Conservation (phyloP, 2,329 filamentous ascomycete species). For the Colletotrichum acutatum region DNA sequence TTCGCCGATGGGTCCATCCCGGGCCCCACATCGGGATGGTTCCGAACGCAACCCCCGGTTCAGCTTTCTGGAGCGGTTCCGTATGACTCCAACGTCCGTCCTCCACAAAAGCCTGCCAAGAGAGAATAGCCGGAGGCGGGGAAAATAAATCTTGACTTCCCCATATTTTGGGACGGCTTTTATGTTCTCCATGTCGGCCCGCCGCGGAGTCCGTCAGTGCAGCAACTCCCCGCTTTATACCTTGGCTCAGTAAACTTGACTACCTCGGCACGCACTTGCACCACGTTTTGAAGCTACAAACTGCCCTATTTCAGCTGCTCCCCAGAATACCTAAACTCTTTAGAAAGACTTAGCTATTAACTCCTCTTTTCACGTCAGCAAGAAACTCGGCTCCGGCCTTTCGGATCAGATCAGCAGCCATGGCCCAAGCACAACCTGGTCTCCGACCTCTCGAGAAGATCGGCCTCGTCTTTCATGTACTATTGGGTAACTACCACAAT, state of each 20-base stretch:
- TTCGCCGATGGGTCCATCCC: background rate
- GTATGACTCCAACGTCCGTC: background rate
- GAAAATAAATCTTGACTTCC: background rate
- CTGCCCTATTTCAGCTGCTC: background rate
- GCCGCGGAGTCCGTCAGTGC: background rate
- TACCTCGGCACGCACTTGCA: background rate
- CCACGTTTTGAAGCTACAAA: background rate
- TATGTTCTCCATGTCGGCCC: background rate
- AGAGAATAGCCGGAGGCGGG: background rate
- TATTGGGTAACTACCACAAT: background rate
- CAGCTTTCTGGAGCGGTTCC: background rate
- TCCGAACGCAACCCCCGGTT: background rate
- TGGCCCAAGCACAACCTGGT: background rate
- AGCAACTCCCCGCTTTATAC: background rate
- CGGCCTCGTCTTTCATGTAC: background rate
- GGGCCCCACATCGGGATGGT: background rate
- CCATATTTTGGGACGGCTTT: background rate
- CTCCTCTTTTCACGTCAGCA: background rate
- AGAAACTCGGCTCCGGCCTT: background rate
- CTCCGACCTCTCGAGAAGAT: background rate
- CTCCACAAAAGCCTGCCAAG: background rate
- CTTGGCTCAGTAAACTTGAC: background rate
- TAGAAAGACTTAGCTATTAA: background rate
- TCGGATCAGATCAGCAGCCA: background rate
- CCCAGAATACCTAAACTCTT: background rate